Percentiles rank a stretch among this genome's conserved stretches.
Evolutionary conservation across 1,284 basidiomycete species (phyloP).

Genomic region (Malassezia cuniculi): DNA sequence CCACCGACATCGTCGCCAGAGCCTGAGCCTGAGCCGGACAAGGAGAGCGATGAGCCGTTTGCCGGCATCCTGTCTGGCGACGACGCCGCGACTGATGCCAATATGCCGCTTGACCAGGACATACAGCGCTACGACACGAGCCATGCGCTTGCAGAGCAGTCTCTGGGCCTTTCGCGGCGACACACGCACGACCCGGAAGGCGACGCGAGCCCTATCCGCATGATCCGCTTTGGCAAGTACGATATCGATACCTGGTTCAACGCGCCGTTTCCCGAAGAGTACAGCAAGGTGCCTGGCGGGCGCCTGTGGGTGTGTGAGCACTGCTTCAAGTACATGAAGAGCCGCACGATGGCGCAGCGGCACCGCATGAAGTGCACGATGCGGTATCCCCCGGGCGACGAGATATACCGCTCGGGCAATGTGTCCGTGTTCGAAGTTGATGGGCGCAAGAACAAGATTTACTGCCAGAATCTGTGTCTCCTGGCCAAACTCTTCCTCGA

Average conservation of each 20-base stretch:
- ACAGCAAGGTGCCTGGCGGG: conserved; percentile 81
- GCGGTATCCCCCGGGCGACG: conserved; percentile 89
- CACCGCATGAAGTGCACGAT: conserved; percentile 86
- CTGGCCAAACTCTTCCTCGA: conserved; percentile 99
- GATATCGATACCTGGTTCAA: conserved; percentile 99
- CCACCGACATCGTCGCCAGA: neutral
- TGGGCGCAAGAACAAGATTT: conserved; percentile 95
- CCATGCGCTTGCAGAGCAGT: conserved; percentile 58
- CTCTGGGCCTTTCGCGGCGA: conserved; percentile 22
- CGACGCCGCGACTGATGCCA: conserved; percentile 65
- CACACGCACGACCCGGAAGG: conserved; percentile 13
- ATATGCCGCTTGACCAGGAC: conserved; percentile 57
- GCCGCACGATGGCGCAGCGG: conserved; percentile 68
- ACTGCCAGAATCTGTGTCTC: conserved; percentile 97
- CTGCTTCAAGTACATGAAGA: conserved; percentile 98
- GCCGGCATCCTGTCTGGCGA: conserved; percentile 59
- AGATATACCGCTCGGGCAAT: conserved; percentile 81
- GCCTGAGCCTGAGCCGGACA: conserved; percentile 13
- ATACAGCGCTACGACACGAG: conserved; percentile 65
- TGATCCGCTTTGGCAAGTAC: conserved; percentile 78
- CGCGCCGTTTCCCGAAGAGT: conserved; percentile 97
- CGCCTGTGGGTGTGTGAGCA: conserved; percentile 93
- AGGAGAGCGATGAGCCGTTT: conserved; percentile 53
- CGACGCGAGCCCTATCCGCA: conserved; percentile 35
- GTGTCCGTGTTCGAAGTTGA: conserved; percentile 96